These are phyloP conservation scores for Mycocentrospora acerina DNA, from an alignment of 2,329 filamentous ascomycete species.

Conservation along the genomic window DNA sequence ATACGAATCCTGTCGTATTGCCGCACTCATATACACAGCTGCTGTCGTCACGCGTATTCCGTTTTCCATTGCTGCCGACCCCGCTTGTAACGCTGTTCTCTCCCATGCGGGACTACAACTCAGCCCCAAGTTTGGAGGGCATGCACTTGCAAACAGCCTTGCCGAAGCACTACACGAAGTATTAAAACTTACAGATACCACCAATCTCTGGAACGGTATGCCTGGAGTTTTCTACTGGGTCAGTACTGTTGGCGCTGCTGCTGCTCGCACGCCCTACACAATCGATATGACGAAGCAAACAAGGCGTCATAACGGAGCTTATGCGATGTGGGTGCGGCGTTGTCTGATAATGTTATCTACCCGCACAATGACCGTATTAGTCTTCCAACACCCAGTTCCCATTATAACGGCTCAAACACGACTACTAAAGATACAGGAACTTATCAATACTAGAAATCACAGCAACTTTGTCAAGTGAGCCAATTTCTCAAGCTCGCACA, in stretches of 20 bases:
- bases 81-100: constrained; percentile 13
- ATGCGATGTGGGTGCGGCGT: constrained; percentile 25
- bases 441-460: constrained; percentile 15
- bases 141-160: constrained; percentile 10
- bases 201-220: constrained; percentile 35
- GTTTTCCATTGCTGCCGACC: constrained; percentile 32
- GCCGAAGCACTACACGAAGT: constrained; percentile 24
- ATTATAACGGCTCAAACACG: constrained; percentile 26
- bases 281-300: constrained; percentile 12
- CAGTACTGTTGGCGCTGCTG: constrained; percentile 31
- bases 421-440: constrained; percentile 30
- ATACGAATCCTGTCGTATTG: constrained; percentile 39
- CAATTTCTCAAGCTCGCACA: too few species aligned
- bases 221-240: constrained; percentile 40
- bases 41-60: constrained; percentile 30
- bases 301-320: constrained; percentile 10
- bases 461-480: background rate
- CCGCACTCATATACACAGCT: constrained; percentile 34
- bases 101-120: background rate
- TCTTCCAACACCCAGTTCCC: constrained; percentile 31
- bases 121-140: too few species aligned
- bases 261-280: constrained; percentile 20
- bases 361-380: constrained; percentile 25
- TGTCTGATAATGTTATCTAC: constrained; percentile 33
- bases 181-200: constrained; percentile 23